Percentiles rank a stretch among this genome's conserved stretches.
phyloP scores from a whole-genome alignment of 768 basidiomycete genomes.

The Lactarius hatsudake region DNA sequence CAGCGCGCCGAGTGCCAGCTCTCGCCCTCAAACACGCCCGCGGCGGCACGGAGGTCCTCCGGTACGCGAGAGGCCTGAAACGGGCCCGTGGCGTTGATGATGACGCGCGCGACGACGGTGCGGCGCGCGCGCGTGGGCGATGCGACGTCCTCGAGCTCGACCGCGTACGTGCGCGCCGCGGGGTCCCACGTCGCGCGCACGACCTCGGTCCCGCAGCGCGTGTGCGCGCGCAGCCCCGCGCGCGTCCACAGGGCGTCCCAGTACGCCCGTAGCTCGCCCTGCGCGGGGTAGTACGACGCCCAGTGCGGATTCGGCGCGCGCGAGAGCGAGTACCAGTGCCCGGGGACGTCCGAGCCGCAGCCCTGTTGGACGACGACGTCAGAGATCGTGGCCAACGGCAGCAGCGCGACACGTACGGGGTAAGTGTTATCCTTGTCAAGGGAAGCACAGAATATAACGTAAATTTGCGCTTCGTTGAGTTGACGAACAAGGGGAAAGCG shows the following conservation, averaged over 20 bases:
- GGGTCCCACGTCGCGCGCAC: slow-evolving; percentile 34
- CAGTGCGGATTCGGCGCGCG: slow-evolving; percentile 33
- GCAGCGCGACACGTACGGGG: slow-evolving; percentile 25
- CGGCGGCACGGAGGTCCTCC: slow-evolving; percentile 29
- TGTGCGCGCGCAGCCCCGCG: slow-evolving; percentile 28
- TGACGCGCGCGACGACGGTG: slow-evolving; percentile 27
- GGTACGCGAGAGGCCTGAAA: slow-evolving; percentile 32
- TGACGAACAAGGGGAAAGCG: neutral
- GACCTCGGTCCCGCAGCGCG: slow-evolving; percentile 33
- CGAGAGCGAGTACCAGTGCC: slow-evolving; percentile 34
- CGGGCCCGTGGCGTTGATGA: slow-evolving; percentile 34
- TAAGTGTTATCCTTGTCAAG: slow-evolving; percentile 31
- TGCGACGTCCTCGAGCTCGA: slow-evolving; percentile 29
- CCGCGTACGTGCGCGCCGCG: slow-evolving; percentile 28
- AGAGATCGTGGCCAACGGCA: too few species aligned
- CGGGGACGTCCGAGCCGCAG: slow-evolving; percentile 32
- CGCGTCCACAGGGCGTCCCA: slow-evolving; percentile 27
- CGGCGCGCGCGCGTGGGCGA: slow-evolving; percentile 1
- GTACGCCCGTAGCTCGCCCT: slow-evolving; percentile 34
- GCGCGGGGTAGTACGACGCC: slow-evolving; percentile 29
- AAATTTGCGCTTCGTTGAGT: neutral
- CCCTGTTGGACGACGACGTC: slow-evolving; percentile 25
- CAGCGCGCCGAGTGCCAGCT: slow-evolving; percentile 56
- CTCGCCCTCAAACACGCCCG: slow-evolving; percentile 43
- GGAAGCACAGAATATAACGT: neutral